These are phyloP conservation scores for Carex parvula DNA, from an alignment of 176 grass and related monocot genomes.

Conservation along the genomic window DNA sequence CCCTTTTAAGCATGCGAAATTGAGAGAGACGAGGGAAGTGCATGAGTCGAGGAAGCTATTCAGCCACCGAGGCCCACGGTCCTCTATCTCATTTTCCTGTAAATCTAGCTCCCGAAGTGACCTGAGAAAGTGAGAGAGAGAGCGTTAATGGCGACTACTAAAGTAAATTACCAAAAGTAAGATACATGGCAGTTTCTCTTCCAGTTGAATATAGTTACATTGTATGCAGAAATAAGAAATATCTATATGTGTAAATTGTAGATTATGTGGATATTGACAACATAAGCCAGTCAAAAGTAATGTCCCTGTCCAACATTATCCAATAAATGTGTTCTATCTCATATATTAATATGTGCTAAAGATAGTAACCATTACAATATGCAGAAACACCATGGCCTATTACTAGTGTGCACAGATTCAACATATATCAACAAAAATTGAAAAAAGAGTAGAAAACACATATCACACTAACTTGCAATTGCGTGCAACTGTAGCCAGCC, in stretches of 20 bases:
- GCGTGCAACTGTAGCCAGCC: constrained; percentile 55
- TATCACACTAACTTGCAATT: constrained; percentile 55
- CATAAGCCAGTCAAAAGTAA: constrained; percentile 8
- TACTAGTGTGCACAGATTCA: background rate
- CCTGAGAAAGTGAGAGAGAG: constrained; percentile 32
- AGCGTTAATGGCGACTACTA: background rate
- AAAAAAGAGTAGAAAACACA: background rate
- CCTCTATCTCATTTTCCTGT: constrained; percentile 57
- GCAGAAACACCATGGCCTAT: background rate
- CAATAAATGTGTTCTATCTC: background rate
- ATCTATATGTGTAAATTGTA: background rate
- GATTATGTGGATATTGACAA: background rate
- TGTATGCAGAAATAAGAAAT: background rate
- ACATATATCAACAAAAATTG: background rate
- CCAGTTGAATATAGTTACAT: background rate
- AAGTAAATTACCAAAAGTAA: constrained; percentile 5
- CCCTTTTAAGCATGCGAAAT: constrained; percentile 71
- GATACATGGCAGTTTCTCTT: background rate
- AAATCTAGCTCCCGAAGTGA: constrained; percentile 68
- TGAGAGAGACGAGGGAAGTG: constrained; percentile 58
- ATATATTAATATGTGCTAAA: background rate
- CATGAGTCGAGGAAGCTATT: constrained; percentile 56
- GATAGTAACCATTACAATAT: background rate
- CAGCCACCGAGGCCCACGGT: constrained; percentile 47
- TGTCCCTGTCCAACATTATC: background rate